A percentile compares a stretch with the other conserved stretches of the same genome.
phyloP scores from a whole-genome alignment of 805 yeast species.

The Teunomyces tritomae region DNA sequence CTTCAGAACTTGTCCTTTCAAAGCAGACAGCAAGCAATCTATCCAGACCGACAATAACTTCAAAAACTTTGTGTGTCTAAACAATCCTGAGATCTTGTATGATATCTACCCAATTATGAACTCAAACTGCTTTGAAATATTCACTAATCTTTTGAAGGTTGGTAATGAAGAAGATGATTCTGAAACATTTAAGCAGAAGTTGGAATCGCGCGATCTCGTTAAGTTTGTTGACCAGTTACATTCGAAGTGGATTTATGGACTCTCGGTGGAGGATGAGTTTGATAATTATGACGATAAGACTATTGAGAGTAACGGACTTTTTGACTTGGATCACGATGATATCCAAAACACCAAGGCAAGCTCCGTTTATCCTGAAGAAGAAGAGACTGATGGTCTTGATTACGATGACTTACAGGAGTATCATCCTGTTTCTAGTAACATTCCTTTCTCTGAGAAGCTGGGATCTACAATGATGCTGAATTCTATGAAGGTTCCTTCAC shows the following conservation, averaged over 20 bases:
- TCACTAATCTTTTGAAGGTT: constrained; percentile 38
- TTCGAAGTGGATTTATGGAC: constrained; percentile 36
- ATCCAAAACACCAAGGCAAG: constrained; percentile 10
- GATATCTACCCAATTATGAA: constrained; percentile 51
- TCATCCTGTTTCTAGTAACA: constrained; percentile 4
- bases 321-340: constrained; percentile 35
- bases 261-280: constrained; percentile 47
- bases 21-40: constrained; percentile 15
- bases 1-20: constrained; percentile 54
- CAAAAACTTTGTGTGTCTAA: constrained; percentile 36
- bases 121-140: constrained; percentile 38
- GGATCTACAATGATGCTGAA: neutral
- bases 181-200: constrained; percentile 6
- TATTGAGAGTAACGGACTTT: constrained; percentile 26
- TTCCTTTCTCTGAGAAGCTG: constrained; percentile 5
- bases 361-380: constrained; percentile 7
- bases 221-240: constrained; percentile 31
- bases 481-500: constrained; percentile 24
- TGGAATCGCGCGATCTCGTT: constrained; percentile 30
- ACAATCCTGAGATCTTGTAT: constrained; percentile 40
- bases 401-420: constrained; percentile 7
- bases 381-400: constrained; percentile 2
- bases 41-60: constrained; percentile 41
- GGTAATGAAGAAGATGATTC: constrained; percentile 35
- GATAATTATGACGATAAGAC: constrained; percentile 8